phyloP scores from a whole-genome alignment of 2,329 filamentous ascomycete species.

The Aspergillus tamarii region DNA sequence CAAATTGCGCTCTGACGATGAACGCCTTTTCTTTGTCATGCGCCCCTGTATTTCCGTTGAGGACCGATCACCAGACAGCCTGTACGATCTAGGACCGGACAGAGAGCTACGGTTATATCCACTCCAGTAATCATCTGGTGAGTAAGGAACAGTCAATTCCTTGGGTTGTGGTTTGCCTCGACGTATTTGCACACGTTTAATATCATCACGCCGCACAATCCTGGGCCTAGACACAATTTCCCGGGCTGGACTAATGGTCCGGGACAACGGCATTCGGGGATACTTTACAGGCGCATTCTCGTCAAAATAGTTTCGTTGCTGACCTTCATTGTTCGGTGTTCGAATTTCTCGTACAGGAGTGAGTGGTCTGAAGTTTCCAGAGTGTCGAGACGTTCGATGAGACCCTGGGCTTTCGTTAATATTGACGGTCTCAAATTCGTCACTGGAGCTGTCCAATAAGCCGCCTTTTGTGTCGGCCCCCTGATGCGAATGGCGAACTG shows the following conservation, averaged over 20 bases:
- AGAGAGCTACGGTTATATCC: conserved; percentile 17
- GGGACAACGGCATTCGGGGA: conserved; percentile 24
- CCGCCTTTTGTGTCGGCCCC: conserved; percentile 10
- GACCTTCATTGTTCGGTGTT: conserved; percentile 20
- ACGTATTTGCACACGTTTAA: conserved; percentile 36
- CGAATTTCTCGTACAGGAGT: conserved; percentile 27
- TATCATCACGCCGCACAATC: conserved; percentile 36
- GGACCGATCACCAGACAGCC: conserved; percentile 11
- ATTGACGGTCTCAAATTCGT: conserved; percentile 31
- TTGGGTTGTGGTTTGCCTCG: conserved; percentile 31
- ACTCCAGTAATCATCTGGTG: conserved; percentile 35
- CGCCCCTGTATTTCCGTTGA: conserved; percentile 9
- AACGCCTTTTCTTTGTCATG: conserved; percentile 28
- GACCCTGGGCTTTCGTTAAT: conserved; percentile 29
- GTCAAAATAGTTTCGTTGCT: conserved; percentile 8
- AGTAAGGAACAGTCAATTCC: conserved; percentile 29
- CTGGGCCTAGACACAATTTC: conserved; percentile 38
- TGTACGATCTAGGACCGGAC: conserved; percentile 6
- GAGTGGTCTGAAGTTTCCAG: conserved; percentile 23
- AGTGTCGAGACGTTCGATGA: conserved; percentile 24
- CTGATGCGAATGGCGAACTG: conserved; percentile 15
- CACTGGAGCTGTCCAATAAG: conserved; percentile 13
- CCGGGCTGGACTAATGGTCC: conserved; percentile 27
- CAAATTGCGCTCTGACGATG: conserved; percentile 32
- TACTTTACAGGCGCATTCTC: conserved; percentile 21